Evolutionary conservation across 2,329 filamentous ascomycete genomes (phyloP).

Genomic region (Harringtonia lauricola): DNA sequence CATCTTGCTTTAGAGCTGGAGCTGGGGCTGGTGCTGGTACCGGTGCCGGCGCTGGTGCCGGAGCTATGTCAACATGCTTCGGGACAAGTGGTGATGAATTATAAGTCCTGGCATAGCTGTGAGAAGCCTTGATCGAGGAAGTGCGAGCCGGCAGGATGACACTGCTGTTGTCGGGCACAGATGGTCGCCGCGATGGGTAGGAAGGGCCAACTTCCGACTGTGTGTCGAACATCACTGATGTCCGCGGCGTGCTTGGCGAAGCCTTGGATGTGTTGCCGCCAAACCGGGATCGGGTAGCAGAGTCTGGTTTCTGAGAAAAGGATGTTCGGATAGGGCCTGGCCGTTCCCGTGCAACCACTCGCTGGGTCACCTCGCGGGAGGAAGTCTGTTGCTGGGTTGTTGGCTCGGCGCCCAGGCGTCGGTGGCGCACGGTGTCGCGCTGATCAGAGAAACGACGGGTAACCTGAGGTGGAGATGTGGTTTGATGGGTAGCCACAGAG

Average conservation of each 20-base stretch:
- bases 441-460: constrained; percentile 46
- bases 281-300: constrained; percentile 5
- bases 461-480: constrained; percentile 38
- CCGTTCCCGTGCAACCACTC: constrained; percentile 30
- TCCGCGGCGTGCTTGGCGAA: constrained; percentile 38
- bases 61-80: no score
- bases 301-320: constrained; percentile 1
- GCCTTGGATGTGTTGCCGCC: constrained; percentile 14
- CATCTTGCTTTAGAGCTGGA: constrained; percentile 23
- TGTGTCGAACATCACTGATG: constrained; percentile 35
- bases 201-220: constrained; percentile 16
- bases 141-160: constrained; percentile 26
- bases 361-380: constrained; percentile 31
- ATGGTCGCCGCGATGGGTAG: constrained; percentile 28
- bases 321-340: constrained; percentile 19
- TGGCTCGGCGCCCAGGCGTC: constrained; percentile 30
- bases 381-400: constrained; percentile 20
- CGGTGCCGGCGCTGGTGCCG: no score
- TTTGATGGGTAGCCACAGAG: constrained; percentile 33
- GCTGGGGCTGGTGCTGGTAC: no score
- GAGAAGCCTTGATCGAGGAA: constrained; percentile 30
- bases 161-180: constrained; percentile 35
- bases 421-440: constrained; percentile 33
- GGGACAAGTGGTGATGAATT: constrained; percentile 51
- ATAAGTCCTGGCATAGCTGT: constrained; percentile 33